These are phyloP conservation scores for Septoria petroselini DNA, from an alignment of 2,329 filamentous ascomycete species.

Conservation along the genomic window DNA sequence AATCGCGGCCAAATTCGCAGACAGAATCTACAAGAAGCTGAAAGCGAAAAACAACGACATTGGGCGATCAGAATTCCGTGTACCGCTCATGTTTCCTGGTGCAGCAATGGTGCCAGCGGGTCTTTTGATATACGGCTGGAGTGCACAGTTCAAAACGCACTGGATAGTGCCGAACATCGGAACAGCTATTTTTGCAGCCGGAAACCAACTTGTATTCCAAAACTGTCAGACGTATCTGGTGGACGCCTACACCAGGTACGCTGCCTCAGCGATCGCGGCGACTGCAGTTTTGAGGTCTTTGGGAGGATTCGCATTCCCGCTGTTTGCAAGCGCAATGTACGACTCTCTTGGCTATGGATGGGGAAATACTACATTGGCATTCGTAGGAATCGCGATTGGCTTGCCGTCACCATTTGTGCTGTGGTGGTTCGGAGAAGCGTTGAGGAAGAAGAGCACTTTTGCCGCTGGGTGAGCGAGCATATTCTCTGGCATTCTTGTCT, in stretches of 20 bases:
- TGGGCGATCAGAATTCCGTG: constrained; percentile 45
- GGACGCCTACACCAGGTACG: constrained; percentile 51
- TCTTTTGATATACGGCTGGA: constrained; percentile 60
- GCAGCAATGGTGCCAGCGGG: constrained; percentile 54
- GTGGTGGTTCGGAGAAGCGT: constrained; percentile 42
- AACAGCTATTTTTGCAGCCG: constrained; percentile 53
- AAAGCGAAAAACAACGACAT: constrained; percentile 40
- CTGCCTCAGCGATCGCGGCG: constrained; percentile 53
- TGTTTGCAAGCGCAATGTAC: constrained; percentile 57
- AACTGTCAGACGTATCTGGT: constrained; percentile 62
- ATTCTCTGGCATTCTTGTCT: too few relatives aligned
- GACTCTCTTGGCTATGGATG: constrained; percentile 47
- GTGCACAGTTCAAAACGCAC: constrained; percentile 51
- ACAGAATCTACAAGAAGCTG: constrained; percentile 39
- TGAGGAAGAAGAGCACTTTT: constrained; percentile 39
- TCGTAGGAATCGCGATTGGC: constrained; percentile 53
- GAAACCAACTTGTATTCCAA: constrained; percentile 57
- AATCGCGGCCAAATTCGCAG: constrained; percentile 40
- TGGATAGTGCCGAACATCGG: constrained; percentile 63
- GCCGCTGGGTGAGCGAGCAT: constrained; percentile 31
- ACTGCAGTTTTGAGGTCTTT: constrained; percentile 56
- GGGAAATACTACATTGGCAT: constrained; percentile 55
- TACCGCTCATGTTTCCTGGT: constrained; percentile 56
- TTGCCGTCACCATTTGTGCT: constrained; percentile 49
- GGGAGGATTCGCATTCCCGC: constrained; percentile 57